phyloP scores from a whole-genome alignment of 2,329 filamentous ascomycete genomes.

The Graphilbum fragrans region DNA sequence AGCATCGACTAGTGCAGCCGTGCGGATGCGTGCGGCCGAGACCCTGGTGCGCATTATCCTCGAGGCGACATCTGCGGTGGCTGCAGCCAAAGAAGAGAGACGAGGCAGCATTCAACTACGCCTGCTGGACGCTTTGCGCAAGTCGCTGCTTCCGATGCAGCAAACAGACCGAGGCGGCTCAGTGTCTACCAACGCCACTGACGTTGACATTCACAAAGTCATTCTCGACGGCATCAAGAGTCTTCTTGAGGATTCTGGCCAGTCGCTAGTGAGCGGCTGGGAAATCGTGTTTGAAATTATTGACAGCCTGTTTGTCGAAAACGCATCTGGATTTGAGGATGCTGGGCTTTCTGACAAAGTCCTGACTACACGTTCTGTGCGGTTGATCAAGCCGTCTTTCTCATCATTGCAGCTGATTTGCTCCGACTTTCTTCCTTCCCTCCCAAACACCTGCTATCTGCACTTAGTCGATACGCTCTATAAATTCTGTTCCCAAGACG shows the following conservation, averaged over 20 bases:
- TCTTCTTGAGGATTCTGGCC: constrained; percentile 79
- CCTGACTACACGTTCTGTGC: constrained; percentile 49
- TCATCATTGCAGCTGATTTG: constrained; percentile 83
- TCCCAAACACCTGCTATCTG: constrained; percentile 59
- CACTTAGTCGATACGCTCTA: constrained; percentile 78
- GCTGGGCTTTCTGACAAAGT: constrained; percentile 13
- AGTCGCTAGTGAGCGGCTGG: constrained; percentile 76
- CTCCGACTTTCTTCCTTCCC: constrained; percentile 77
- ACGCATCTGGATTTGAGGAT: constrained; percentile 5
- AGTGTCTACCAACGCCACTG: constrained; percentile 47
- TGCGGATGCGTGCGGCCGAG: constrained; percentile 49
- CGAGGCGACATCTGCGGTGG: constrained; percentile 44
- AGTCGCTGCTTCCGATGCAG: constrained; percentile 48
- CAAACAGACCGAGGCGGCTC: constrained; percentile 37
- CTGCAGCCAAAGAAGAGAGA: constrained; percentile 34
- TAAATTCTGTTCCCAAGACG: constrained; percentile 76
- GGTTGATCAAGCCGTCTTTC: constrained; percentile 77
- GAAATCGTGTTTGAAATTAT: constrained; percentile 76
- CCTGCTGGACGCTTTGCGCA: constrained; percentile 54
- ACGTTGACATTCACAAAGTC: constrained; percentile 70
- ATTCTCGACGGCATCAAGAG: constrained; percentile 69
- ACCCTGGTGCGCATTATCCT: constrained; percentile 47
- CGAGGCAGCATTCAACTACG: constrained; percentile 57
- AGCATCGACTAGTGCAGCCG: constrained; percentile 31
- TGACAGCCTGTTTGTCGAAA: constrained; percentile 57